Evolutionary conservation across 1,139 yeast species (phyloP).

Genomic region (Saccharomycopsis hybrid): DNA sequence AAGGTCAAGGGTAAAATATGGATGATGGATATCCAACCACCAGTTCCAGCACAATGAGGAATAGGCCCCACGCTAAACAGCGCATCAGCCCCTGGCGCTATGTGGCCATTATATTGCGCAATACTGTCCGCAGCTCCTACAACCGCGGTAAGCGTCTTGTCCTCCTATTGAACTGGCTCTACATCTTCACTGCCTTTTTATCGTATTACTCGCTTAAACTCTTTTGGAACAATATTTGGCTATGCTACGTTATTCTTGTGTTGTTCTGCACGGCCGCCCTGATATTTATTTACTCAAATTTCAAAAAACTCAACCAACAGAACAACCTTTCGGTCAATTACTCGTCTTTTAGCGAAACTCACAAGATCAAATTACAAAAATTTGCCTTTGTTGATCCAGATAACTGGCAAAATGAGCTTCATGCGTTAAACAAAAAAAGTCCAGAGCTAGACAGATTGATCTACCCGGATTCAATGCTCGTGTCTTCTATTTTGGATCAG

Average conservation of each 20-base stretch:
- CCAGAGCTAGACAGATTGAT: slow-evolving; percentile 28
- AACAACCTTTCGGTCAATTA: slow-evolving; percentile 8
- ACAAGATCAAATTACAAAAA: slow-evolving; percentile 3
- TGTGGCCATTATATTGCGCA: neutral
- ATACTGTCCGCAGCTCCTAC: slow-evolving; percentile 1
- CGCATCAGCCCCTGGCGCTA: neutral
- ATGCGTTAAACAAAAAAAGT: slow-evolving; percentile 2
- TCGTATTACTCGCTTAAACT: slow-evolving; percentile 18
- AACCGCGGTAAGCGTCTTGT: neutral
- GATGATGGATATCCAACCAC: too few relatives aligned
- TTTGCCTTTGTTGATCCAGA: slow-evolving; percentile 20
- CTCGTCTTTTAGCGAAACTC: slow-evolving; percentile 2
- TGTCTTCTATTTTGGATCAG: slow-evolving; percentile 48
- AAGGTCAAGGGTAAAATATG: too few relatives aligned
- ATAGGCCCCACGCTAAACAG: too few relatives aligned
- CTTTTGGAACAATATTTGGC: slow-evolving; percentile 16
- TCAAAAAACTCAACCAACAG: slow-evolving; percentile 17
- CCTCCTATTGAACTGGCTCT: slow-evolving; percentile 18
- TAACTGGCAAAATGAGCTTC: slow-evolving; percentile 20
- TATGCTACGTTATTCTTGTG: slow-evolving; percentile 18
- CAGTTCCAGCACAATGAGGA: too few relatives aligned
- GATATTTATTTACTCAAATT: slow-evolving; percentile 15
- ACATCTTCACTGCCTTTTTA: slow-evolving; percentile 11
- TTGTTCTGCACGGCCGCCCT: slow-evolving; percentile 9
- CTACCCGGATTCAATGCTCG: slow-evolving; percentile 44